phyloP scores from a whole-genome alignment of 2,329 filamentous ascomycete genomes.

The Aureobasidium sp. region DNA sequence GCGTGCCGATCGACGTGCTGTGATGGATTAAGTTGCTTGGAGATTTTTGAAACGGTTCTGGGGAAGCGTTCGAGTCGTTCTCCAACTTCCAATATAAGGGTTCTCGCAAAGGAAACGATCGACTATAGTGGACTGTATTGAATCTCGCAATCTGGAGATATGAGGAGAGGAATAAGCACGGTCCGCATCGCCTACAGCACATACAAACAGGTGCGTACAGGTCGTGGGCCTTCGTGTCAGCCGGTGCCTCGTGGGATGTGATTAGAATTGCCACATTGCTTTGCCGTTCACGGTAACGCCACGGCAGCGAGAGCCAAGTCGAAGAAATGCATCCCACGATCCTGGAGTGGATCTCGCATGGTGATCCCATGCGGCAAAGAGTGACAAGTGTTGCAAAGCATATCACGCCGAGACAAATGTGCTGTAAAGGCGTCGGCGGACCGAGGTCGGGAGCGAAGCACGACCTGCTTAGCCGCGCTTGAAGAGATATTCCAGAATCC shows the following conservation, averaged over 20 bases:
- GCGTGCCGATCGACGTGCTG: neutral
- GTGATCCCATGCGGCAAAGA: neutral
- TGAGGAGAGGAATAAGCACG: neutral
- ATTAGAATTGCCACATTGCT: neutral
- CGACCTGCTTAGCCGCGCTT: neutral
- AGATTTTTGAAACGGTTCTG: neutral
- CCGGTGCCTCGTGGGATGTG: neutral
- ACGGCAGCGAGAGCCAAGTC: neutral
- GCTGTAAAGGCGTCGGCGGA: neutral
- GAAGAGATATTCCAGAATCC: constrained; percentile 1
- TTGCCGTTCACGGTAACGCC: neutral
- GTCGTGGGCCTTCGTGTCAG: constrained; percentile 2
- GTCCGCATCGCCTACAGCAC: neutral
- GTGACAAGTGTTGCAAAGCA: constrained; percentile 9
- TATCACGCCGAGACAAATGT: neutral
- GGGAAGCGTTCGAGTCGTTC: neutral
- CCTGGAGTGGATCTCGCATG: neutral
- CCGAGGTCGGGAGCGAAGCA: neutral
- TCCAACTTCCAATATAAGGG: neutral
- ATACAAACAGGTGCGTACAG: neutral
- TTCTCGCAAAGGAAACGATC: neutral
- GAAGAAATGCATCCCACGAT: neutral
- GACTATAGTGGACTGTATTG: neutral
- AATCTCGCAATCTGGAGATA: neutral
- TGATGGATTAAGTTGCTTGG: too few species aligned